A percentile compares a stretch with the other conserved stretches of the same genome.
Evolutionary conservation across 23 red algal species (phyloP).

Genomic region (Gracilaria gracilis): DNA sequence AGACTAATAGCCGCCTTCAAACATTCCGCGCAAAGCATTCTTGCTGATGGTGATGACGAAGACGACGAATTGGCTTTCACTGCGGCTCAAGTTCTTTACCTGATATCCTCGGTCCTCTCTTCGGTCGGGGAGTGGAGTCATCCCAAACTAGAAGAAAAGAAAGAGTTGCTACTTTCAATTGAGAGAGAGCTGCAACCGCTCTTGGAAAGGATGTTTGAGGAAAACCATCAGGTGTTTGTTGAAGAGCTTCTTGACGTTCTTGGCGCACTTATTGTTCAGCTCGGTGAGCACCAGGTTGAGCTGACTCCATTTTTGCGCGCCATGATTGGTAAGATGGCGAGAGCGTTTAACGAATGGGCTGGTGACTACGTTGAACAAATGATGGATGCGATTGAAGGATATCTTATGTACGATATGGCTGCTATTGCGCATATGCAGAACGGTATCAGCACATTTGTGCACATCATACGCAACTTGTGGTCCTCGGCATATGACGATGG

Average conservation of each 20-base stretch:
- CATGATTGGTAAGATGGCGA: slow-evolving; percentile 54
- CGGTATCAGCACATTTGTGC: slow-evolving; percentile 40
- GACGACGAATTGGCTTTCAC: slow-evolving; percentile 82
- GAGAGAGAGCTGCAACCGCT: slow-evolving; percentile 69
- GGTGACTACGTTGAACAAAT: slow-evolving; percentile 66
- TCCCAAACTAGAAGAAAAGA: slow-evolving; percentile 36
- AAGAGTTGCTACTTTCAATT: slow-evolving; percentile 20
- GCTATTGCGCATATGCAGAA: slow-evolving; percentile 24
- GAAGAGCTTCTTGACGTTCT: slow-evolving; percentile 86
- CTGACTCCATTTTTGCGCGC: slow-evolving; percentile 42
- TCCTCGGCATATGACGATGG: slow-evolving; percentile 49
- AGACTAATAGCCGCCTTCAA: slow-evolving; percentile 71
- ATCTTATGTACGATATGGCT: slow-evolving; percentile 47
- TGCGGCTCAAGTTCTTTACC: slow-evolving; percentile 73
- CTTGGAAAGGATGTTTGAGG: slow-evolving; percentile 82
- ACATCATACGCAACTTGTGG: slow-evolving; percentile 51
- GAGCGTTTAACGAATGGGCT: slow-evolving; percentile 54
- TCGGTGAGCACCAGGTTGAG: slow-evolving; percentile 34
- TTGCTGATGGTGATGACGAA: slow-evolving; percentile 66
- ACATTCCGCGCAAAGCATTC: slow-evolving; percentile 53
- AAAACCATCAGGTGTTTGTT: slow-evolving; percentile 82
- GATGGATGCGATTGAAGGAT: slow-evolving; percentile 58
- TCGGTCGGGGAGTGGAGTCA: slow-evolving; percentile 47
- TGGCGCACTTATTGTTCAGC: slow-evolving; percentile 54
- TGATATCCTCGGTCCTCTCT: slow-evolving; percentile 70